Evolutionary conservation across 768 basidiomycete genomes (phyloP).

Genomic region (Cystobasidiopsis lactophilus): DNA sequence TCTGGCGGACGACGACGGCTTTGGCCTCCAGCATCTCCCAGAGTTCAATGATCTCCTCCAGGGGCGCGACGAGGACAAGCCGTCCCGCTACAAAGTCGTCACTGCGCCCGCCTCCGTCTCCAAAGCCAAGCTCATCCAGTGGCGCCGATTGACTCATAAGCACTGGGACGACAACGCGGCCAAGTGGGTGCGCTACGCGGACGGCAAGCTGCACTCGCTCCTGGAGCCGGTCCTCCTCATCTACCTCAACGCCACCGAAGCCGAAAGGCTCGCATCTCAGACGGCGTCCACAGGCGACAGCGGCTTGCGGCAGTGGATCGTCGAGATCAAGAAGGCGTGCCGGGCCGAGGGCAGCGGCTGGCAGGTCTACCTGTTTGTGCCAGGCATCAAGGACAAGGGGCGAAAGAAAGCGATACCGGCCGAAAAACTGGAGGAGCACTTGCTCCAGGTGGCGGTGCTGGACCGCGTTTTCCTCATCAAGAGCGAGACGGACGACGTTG

Average conservation of each 20-base stretch:
- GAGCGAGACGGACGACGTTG: background rate
- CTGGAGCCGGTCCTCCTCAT: background rate
- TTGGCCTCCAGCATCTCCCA: background rate
- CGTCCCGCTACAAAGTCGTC: background rate
- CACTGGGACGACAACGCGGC: background rate
- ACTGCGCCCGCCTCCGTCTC: too few relatives aligned
- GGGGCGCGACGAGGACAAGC: background rate
- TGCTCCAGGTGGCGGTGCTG: background rate
- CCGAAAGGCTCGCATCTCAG: background rate
- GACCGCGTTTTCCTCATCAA: background rate
- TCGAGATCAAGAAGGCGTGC: background rate
- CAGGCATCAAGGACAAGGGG: background rate
- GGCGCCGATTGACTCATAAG: background rate
- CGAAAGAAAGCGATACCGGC: background rate
- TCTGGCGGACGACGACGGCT: background rate
- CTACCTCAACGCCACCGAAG: background rate
- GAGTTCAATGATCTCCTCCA: background rate
- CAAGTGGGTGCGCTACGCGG: background rate
- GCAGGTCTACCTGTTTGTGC: background rate
- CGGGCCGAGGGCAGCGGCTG: background rate
- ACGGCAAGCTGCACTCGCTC: background rate
- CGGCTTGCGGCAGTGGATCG: background rate
- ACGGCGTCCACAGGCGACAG: background rate
- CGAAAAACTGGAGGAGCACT: background rate
- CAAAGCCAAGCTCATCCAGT: background rate